A percentile compares a stretch with the other conserved stretches of the same genome.
Evolutionary conservation across 225 moss, liverwort and hornwort species (phyloP).

Genomic region (Marchantia polymorpha): DNA sequence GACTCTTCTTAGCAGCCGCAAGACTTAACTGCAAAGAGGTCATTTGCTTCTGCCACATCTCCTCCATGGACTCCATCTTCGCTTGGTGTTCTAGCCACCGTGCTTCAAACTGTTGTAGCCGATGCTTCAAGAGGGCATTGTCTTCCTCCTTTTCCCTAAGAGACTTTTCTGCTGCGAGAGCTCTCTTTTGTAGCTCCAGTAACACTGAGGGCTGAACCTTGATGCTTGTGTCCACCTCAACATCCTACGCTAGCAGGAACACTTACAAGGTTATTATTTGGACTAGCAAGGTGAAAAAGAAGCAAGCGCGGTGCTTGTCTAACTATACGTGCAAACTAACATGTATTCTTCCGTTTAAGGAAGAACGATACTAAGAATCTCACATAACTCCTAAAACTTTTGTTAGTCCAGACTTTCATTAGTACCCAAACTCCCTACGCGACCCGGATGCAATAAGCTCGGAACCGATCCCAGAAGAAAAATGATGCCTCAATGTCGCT

Average conservation of each 20-base stretch:
- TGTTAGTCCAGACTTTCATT: too few species aligned
- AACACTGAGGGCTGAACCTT: conserved; percentile 89
- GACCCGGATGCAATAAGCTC: too few species aligned
- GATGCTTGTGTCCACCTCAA: conserved; percentile 62
- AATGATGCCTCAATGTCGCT: too few species aligned
- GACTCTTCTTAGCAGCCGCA: conserved; percentile 91
- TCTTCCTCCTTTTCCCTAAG: conserved; percentile 95
- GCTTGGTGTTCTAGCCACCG: conserved; percentile 98
- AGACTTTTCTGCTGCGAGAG: conserved; percentile 84
- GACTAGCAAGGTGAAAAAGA: too few species aligned
- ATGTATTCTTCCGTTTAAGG: too few species aligned
- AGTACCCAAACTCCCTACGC: too few species aligned
- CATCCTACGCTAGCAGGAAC: conserved; percentile 25
- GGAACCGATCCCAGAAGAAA: too few species aligned
- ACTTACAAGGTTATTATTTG: too few species aligned
- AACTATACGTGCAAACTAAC: too few species aligned
- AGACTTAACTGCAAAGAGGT: conserved; percentile 87
- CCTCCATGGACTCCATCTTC: conserved; percentile 98
- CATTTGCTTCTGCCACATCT: conserved; percentile 99
- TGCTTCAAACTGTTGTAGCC: conserved; percentile 81
- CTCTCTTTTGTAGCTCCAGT: conserved; percentile 85
- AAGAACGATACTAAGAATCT: too few species aligned
- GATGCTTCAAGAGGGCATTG: conserved; percentile 76
- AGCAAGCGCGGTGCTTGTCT: too few species aligned
- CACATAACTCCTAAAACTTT: too few species aligned